Base-by-base conservation (phyloP, 331 rosid species). In the Arachis monticola region DNA sequence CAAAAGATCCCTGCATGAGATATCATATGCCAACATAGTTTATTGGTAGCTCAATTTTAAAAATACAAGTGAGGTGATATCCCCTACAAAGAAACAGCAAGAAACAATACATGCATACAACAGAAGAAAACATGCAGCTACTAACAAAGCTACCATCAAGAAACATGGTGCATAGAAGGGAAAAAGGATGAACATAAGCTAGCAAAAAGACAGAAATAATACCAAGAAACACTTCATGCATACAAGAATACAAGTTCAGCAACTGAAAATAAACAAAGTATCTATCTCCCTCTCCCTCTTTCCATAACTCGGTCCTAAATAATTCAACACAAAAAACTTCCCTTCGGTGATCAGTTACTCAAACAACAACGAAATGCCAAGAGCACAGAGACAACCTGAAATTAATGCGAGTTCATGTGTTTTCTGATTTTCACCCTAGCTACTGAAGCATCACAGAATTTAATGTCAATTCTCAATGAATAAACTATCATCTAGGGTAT, bases 1-100 rank as follows among this genome's bases (percentile, higher is more conserved):
- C 99, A 64, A 95, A 95, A 32, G 99, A 95, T 14, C 99, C 99
- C 99, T 95, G 83, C 73, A 85, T 70, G 73, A 69, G 84, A 69
- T 57, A 22, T 58, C 14, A 11, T n/a, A 65, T 1, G 38, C 75
- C 44, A 81, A 10, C 66, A 38, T 65, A 46, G 79, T 60, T 59
- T 72, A 13, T 38, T 56, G 8, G 14, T 4, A 66, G 67, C 46
- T 56, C 58, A 72, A 32, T 61, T 53, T 22, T 62, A 68, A 68
- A 52, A 60, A 45, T 35, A 14, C 58, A 57, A 59, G 55, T 71
- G 53, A 75, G 31, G 70, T 12, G n/a, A 41, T 52, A 44, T 52
- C 44, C 30, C 22, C 8, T 48, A 41, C 31, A 11, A 66, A 35
- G 69, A 72, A 66, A 70, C 64, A 46, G 48, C 64, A 46, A 70